Base-by-base conservation (phyloP, 768 basidiomycete genomes). In the Hypholoma sublateritium region DNA sequence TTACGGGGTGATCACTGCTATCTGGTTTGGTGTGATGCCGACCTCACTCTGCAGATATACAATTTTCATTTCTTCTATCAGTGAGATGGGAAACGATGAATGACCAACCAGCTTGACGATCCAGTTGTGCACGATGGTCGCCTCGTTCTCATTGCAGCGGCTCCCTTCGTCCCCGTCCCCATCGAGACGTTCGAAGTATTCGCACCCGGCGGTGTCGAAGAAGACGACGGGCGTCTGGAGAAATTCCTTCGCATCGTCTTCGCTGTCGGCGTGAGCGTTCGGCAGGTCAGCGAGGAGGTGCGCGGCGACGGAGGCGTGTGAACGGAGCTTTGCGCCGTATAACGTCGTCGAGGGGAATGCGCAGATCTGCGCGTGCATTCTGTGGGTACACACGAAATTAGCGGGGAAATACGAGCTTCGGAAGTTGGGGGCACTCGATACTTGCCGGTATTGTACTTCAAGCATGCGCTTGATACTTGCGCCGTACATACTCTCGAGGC, bases 91-190 rank as follows among this genome's bases (percentile, higher is more conserved):
- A 13, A 16, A 5, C 3, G 21, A 19, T n/a, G 39, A 49, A 43
- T 35, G 35, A 53, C 65, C 16, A 59, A 95, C 94, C 69, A 98
- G 72, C 64, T 82, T 87, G 42, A 88, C 82, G 0, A 93, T 86
- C 88, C 93, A 95, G 55, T 80, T 81, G 66, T 83, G 85, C 1
- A 95, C 95, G 9, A 97, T 82, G 11, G 80, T 85, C 0, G 88
- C 94, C 65, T 99, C 97, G 65, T 99, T 98, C 74, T 96, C 95
- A 64, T 99, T 99, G 62, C 85, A 89, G 59, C 88, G 81, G 60
- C 93, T 95, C 0, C 94, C 95, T 65, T 96, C 95, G 65, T 93
- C 91, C n/a, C 80, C 77, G 55, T 88, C 87, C 0, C 81, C 87
- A 32, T 92, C 89, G 0, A 85, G 67, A 14, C 92, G 77, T 68